A percentile compares a stretch with the other conserved stretches of the same genome.
Evolutionary conservation across 352 stramenopile genomes (phyloP).

Genomic region (Globisporangium splendens): DNA sequence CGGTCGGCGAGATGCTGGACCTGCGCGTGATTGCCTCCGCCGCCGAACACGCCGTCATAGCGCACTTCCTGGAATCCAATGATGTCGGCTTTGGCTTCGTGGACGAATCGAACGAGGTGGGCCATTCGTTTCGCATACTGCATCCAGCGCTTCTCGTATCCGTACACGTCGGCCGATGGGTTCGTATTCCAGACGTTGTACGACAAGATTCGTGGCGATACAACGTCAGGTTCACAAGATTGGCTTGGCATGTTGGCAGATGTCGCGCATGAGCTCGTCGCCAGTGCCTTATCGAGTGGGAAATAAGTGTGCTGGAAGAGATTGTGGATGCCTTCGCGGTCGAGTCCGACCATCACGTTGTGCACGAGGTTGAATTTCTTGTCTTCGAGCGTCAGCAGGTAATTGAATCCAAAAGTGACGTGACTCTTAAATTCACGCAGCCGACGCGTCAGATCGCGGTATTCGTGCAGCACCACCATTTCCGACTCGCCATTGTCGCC

Average conservation of each 20-base stretch:
- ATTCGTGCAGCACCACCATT: conserved; percentile 66
- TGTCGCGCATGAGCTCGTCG: not conserved
- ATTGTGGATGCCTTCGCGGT: conserved; percentile 68
- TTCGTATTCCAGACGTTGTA: conserved; percentile 92
- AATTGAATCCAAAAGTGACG: conserved; percentile 57
- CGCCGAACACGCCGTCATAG: conserved; percentile 75
- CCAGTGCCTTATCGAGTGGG: conserved; percentile 13
- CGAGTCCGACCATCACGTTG: conserved; percentile 57
- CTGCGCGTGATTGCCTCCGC: conserved; percentile 59
- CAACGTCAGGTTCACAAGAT: not conserved
- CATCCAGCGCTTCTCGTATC: conserved; percentile 42
- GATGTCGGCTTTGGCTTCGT: conserved; percentile 49
- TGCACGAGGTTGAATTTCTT: conserved; percentile 46
- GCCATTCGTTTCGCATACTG: conserved; percentile 79
- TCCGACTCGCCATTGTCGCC: conserved; percentile 67
- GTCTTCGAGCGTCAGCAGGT: conserved; percentile 55
- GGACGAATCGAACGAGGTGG: conserved; percentile 60
- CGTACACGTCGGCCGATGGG: conserved; percentile 66
- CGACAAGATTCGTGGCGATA: conserved; percentile 61
- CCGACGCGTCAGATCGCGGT: conserved; percentile 23
- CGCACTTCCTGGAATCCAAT: conserved; percentile 88
- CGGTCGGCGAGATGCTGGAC: conserved; percentile 68
- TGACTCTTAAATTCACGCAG: conserved; percentile 52
- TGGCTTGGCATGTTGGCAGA: not conserved
- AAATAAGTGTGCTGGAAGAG: conserved; percentile 69